phyloP scores from a whole-genome alignment of 108 stramenopile species.

The Cyclotella kingstonii region DNA sequence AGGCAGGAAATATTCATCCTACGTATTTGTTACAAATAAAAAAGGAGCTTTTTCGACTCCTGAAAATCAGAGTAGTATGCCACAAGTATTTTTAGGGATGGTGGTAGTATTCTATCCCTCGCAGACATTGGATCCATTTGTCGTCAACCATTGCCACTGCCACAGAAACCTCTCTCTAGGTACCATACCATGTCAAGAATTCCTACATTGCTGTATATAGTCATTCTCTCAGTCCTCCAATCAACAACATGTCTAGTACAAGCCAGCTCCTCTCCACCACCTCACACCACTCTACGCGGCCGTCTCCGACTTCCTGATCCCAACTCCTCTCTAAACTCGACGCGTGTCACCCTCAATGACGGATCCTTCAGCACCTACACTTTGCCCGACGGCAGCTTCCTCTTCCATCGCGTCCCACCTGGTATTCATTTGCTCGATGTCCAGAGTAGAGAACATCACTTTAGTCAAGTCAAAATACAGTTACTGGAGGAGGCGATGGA shows the following conservation, averaged over 20 bases:
- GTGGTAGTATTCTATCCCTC: too few relatives aligned
- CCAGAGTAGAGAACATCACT: constrained; percentile 65
- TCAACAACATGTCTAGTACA: constrained; percentile 15
- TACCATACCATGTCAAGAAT: background rate
- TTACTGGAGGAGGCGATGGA: constrained; percentile 66
- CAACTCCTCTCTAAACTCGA: constrained; percentile 55
- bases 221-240: background rate
- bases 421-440: constrained; percentile 84
- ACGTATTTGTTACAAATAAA: too few relatives aligned
- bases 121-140: too few relatives aligned
- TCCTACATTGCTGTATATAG: background rate
- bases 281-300: constrained; percentile 32
- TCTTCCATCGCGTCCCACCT: constrained; percentile 70
- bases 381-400: constrained; percentile 65
- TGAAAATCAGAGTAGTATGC: too few relatives aligned
- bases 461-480: constrained; percentile 80
- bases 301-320: constrained; percentile 49
- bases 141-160: too few relatives aligned
- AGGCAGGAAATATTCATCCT: too few relatives aligned
- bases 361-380: constrained; percentile 76
- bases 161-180: too few relatives aligned
- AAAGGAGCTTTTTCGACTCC: too few relatives aligned
- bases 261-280: background rate
- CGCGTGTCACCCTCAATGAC: constrained; percentile 73
- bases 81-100: too few relatives aligned